Percentiles rank a stretch among this genome's conserved stretches.
Conservation (phyloP, 805 yeast genomes). For the Candida corydali region DNA sequence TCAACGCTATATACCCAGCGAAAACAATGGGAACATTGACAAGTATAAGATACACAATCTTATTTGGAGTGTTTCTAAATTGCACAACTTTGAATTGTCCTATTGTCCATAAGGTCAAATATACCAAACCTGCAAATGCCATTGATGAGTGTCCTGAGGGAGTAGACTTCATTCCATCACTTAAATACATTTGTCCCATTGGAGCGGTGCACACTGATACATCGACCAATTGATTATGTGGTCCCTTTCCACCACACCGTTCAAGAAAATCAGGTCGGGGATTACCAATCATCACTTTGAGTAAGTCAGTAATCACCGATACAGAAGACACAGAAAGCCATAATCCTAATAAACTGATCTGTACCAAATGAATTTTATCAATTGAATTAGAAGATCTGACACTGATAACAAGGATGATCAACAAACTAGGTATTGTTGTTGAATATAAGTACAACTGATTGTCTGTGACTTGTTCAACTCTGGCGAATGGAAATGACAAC, state of each 20-base stretch:
- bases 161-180: slow-evolving; percentile 38
- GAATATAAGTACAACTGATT: slow-evolving; percentile 25
- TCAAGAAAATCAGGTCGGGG: slow-evolving; percentile 43
- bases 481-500: slow-evolving; percentile 29
- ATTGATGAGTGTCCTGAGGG: slow-evolving; percentile 37
- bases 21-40: slow-evolving; percentile 20
- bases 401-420: slow-evolving; percentile 14
- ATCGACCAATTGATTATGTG: slow-evolving; percentile 21
- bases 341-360: slow-evolving; percentile 27
- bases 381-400: not conserved
- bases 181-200: slow-evolving; percentile 21
- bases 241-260: slow-evolving; percentile 34
- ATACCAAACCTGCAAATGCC: slow-evolving; percentile 29
- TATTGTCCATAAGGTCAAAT: slow-evolving; percentile 28
- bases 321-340: slow-evolving; percentile 24
- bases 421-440: slow-evolving; percentile 21
- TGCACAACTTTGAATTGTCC: slow-evolving; percentile 20
- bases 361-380: slow-evolving; percentile 20
- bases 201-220: slow-evolving; percentile 31
- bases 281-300: slow-evolving; percentile 37
- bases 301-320: slow-evolving; percentile 32
- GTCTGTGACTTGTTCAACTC: slow-evolving; percentile 27
- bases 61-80: not conserved
- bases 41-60: slow-evolving; percentile 15
- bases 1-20: slow-evolving; percentile 29